Evolutionary conservation across 2,329 filamentous ascomycete species (phyloP), one percentile per base, ranked within the genome.

Genomic region (Colletotrichum sp.): DNA sequence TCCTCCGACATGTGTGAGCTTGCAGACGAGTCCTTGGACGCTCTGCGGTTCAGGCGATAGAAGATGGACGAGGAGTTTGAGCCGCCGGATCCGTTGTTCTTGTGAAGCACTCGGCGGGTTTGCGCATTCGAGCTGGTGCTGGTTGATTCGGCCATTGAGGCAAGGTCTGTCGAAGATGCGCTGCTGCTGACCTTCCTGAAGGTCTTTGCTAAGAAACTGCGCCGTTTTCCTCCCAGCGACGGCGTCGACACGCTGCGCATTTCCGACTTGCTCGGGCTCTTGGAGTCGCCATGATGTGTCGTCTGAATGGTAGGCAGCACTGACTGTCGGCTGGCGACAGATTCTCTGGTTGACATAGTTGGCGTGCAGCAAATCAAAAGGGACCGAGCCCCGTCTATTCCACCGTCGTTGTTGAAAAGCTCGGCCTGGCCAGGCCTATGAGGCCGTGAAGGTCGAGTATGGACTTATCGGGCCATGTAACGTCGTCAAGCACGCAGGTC

Each of bases 31-130:
- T 83, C 83, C 69, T 82, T 85, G 16, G 85, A 87, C 18, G 85
- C 82, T 36, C 85, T 82, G 52, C 85, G 84, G 64, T 87, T 85
- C 16, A 87, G 80, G 65, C 85, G 82, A 55, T 85, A 84, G 61
- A 87, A 83, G 80, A 87, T 85, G 16, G 85, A 86, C 8, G 76
- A 76, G 9, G 64, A 76, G 24, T 73, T 76, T 7, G 73, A 76
- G 65, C 70, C 73, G 56, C 74, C 58, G 48, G 73, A 65, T 52
- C 66, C 34, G 83, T 80, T 18, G 80, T 82, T 79, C 58, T 87
- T 87, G 65, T 85, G 83, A 55, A 87, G 79, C 10, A 78, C 77
- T 52, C 76, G 73, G 16, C 76, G 76, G 15, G 28, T 62, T 21
- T 62, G 58, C 26, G 58, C 18, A 21, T 61, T 66, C 8, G 68